phyloP scores from a whole-genome alignment of 805 yeast genomes.

The Barnettozyma botsteinii region DNA sequence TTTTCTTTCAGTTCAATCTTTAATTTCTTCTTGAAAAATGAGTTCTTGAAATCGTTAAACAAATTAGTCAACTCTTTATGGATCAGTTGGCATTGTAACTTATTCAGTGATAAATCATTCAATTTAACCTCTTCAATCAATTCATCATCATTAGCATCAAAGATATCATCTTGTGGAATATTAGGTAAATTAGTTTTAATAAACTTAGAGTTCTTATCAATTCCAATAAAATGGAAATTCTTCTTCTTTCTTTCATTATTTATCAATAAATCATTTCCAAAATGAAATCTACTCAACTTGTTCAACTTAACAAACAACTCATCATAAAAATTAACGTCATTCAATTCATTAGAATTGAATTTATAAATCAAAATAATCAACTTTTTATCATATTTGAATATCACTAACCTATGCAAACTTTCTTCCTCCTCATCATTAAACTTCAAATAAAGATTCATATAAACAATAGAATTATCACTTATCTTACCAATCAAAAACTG shows the following conservation, averaged over 20 bases:
- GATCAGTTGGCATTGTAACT: conserved; percentile 11
- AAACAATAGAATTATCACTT: conserved; percentile 12
- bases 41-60: neutral
- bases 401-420: conserved; percentile 15
- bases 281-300: conserved; percentile 9
- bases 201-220: conserved; percentile 2
- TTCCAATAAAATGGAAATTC: conserved; percentile 15
- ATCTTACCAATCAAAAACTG: conserved; percentile 17
- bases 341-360: conserved; percentile 15
- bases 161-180: conserved; percentile 5
- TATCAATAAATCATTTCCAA: conserved; percentile 4
- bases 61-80: conserved; percentile 17
- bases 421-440: conserved; percentile 12
- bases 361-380: conserved; percentile 15
- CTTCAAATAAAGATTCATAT: conserved; percentile 19
- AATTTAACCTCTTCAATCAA: conserved; percentile 10
- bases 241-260: neutral
- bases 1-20: conserved; percentile 14
- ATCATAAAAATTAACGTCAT: conserved; percentile 15
- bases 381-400: conserved; percentile 10
- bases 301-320: conserved; percentile 4
- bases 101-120: conserved; percentile 7
- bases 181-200: conserved; percentile 20
- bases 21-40: neutral
- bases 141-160: conserved; percentile 8